Evolutionary conservation across 805 yeast genomes (phyloP).

Genomic region (Zygosaccharomyces pseudorouxii): DNA sequence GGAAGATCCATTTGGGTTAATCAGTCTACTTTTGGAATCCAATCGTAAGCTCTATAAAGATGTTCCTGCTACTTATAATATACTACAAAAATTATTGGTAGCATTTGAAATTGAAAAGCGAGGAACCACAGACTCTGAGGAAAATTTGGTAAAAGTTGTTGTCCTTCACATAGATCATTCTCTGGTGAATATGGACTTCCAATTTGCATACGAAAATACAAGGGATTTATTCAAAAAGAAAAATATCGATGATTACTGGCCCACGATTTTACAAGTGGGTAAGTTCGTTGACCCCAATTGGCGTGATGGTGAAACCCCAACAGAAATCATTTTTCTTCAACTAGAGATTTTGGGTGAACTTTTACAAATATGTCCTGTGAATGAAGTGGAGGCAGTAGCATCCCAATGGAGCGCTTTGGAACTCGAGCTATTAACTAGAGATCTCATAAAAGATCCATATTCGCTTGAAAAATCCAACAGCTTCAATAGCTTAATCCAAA

Average conservation of each 20-base stretch:
- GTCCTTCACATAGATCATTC: constrained; percentile 64
- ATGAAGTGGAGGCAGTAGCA: constrained; percentile 51
- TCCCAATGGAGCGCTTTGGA: constrained; percentile 60
- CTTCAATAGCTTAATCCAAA: not conserved
- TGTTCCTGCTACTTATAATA: constrained; percentile 38
- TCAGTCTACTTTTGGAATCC: constrained; percentile 46
- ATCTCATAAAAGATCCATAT: constrained; percentile 24
- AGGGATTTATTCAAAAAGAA: constrained; percentile 33
- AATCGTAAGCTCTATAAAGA: constrained; percentile 50
- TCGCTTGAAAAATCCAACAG: constrained; percentile 13
- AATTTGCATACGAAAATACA: constrained; percentile 47
- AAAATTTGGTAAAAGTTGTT: constrained; percentile 26
- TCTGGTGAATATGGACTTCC: constrained; percentile 56
- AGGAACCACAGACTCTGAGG: constrained; percentile 11
- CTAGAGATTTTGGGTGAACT: constrained; percentile 50
- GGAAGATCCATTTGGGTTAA: constrained; percentile 35
- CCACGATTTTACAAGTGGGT: constrained; percentile 69
- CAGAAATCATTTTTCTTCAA: constrained; percentile 44
- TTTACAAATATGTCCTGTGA: constrained; percentile 48
- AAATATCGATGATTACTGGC: constrained; percentile 47
- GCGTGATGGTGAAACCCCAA: constrained; percentile 38
- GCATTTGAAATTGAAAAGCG: constrained; percentile 34
- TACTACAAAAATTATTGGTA: constrained; percentile 40
- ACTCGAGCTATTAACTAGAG: constrained; percentile 36
- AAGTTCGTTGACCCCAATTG: constrained; percentile 49